These are phyloP conservation scores for Dovyalis caffra DNA, from an alignment of 345 rosid species.

Conservation along the genomic window DNA sequence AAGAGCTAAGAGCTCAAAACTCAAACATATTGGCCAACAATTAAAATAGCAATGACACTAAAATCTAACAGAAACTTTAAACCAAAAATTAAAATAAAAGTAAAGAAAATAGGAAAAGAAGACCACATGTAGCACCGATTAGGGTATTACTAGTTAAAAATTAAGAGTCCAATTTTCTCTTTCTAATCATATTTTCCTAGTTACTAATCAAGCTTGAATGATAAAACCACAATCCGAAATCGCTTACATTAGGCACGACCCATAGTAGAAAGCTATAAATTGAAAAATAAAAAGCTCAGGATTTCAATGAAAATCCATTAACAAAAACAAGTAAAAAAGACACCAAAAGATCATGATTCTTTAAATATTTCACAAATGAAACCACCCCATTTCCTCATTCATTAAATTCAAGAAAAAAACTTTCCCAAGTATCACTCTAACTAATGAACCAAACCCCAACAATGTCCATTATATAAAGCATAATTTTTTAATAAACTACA, in stretches of 20 bases:
- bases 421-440: neutral
- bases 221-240: neutral
- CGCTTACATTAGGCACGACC: neutral
- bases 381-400: constrained; percentile 17
- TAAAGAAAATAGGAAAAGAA: no score
- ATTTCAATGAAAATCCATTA: neutral
- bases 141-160: no score
- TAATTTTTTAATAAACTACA: neutral
- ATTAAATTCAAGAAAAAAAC: constrained; percentile 13
- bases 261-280: neutral
- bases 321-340: constrained; percentile 6
- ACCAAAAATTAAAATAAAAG: no score
- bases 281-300: neutral
- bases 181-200: neutral
- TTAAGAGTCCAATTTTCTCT: neutral
- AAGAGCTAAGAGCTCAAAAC: neutral
- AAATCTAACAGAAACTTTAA: neutral
- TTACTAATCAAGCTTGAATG: neutral
- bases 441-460: neutral
- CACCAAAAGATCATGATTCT: neutral
- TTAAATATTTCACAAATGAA: neutral
- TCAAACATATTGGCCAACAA: neutral
- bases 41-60: neutral
- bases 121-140: no score
- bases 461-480: neutral